Base-by-base conservation (phyloP, 305 asterid species). In the Solanum hybrid region DNA sequence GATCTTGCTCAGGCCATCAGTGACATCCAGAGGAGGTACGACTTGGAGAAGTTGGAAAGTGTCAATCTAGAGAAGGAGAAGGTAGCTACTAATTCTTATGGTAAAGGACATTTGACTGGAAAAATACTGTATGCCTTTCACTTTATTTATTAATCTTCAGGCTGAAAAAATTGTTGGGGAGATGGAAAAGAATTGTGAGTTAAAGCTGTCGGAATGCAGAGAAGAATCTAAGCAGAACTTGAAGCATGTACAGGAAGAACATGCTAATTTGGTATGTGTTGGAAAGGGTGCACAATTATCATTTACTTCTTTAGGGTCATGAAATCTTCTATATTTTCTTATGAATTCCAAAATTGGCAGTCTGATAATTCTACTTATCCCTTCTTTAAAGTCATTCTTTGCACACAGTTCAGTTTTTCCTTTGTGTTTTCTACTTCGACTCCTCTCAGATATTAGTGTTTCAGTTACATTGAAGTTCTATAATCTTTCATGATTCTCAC, bases 11-110 rank as follows among this genome's bases (percentile, higher is more conserved):
- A 97, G 99, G 99, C 98, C 92, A 96, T 98, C 82, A 95, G 91
- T 91, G 98, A 97, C 89, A 97, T 98, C 69, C 93, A 96, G 89
- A 95, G 92, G 93, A 96, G 94, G 95, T 97, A 95, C 57, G 99
- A 97, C 95, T 90, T 90, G 93, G 98, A 97, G 93, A 97, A 97
- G 96, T 94, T 92, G 94, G 98, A 93, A 90, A 89, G 94, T 86
- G 90, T 95, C 91, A 93, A 92, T 91, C 92, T 94, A 90, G 99
- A 95, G 94, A 97, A 95, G 93, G 97, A 95, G 92, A 96, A 97
- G 99, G 99, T 96, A 91, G 88, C 88, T 57, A 33, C 31, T 61
- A 31, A 84, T 84, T 51, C 88, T 84, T 84, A 29, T 29, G 29
- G 22, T 46, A 51, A 46, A 84, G 28, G 75, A 84, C 71, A 84